Percentiles rank a stretch among this genome's conserved stretches.
Evolutionary conservation across 139 green algal species (phyloP).

Genomic region (Volvox africanus): DNA sequence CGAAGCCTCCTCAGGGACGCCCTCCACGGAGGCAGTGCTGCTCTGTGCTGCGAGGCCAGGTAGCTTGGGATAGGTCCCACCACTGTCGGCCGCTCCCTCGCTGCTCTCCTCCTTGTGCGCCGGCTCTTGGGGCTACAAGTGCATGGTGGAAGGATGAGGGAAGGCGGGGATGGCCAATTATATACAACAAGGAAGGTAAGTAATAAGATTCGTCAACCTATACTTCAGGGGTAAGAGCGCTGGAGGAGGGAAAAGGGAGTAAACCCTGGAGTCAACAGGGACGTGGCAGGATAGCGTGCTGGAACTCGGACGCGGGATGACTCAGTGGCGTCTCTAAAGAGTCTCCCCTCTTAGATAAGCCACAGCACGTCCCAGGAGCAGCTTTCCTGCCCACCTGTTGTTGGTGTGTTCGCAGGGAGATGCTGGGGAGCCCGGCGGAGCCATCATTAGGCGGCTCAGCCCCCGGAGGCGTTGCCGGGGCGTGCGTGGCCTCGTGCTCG

Average conservation of each 20-base stretch:
- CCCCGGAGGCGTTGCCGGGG: conserved; percentile 13
- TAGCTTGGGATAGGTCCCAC: conserved; percentile 27
- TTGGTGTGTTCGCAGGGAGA: conserved; percentile 14
- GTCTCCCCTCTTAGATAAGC: no score
- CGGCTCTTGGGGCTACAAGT: background rate
- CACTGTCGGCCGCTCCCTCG: background rate
- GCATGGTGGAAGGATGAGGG: background rate
- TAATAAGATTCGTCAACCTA: no score
- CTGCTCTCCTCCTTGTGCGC: conserved; percentile 10
- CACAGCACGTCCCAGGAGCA: no score
- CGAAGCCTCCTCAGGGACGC: conserved; percentile 22
- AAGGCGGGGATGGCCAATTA: no score
- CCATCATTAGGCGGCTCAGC: background rate
- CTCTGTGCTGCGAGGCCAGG: conserved; percentile 45
- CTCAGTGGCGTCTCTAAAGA: no score
- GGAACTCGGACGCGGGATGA: no score
- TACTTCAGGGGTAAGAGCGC: no score
- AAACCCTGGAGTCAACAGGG: no score
- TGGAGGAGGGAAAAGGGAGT: no score
- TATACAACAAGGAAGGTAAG: no score
- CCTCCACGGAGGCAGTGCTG: conserved; percentile 31
- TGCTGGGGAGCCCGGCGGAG: conserved; percentile 16
- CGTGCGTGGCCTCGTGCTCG: conserved; percentile 28
- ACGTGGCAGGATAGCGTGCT: no score
- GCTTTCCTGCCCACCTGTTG: background rate